Evolutionary conservation across 176 grass and related monocot species (phyloP).

Genomic region (Paspalum notatum): DNA sequence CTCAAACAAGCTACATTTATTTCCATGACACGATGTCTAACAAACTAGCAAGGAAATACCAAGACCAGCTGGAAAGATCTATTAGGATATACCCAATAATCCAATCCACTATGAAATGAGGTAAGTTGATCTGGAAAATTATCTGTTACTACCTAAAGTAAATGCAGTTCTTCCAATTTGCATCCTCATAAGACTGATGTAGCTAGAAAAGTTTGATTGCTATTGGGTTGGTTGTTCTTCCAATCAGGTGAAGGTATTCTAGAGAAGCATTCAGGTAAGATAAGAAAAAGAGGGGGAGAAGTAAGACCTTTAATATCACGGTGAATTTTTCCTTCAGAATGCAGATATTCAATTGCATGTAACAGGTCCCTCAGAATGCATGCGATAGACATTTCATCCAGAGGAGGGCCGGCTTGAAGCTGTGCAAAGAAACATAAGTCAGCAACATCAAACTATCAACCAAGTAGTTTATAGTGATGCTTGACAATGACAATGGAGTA

Average conservation of each 20-base stretch:
- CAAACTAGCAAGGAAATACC: not conserved
- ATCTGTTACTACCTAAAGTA: not conserved
- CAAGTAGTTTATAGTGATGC: constrained; percentile 33
- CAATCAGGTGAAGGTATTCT: not conserved
- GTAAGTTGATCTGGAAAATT: constrained; percentile 8
- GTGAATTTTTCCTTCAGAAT: constrained; percentile 98
- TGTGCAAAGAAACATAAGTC: constrained; percentile 47
- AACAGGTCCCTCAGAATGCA: constrained; percentile 93
- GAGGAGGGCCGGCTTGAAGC: constrained; percentile 86
- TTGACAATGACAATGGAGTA: constrained; percentile 24
- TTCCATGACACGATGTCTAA: too few species aligned
- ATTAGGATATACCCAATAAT: not conserved
- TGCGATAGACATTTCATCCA: constrained; percentile 97
- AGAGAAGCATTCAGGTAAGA: constrained; percentile 28
- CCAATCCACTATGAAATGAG: not conserved
- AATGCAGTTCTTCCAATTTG: constrained; percentile 10
- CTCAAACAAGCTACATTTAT: not conserved
- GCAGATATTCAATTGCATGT: constrained; percentile 96
- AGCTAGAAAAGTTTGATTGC: not conserved
- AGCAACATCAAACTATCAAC: constrained; percentile 35
- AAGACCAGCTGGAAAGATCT: not conserved
- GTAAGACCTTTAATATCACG: constrained; percentile 85
- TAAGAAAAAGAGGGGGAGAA: not conserved
- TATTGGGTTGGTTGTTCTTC: constrained; percentile 23
- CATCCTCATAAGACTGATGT: constrained; percentile 22